A percentile compares a stretch with the other conserved stretches of the same genome.
These are phyloP conservation scores for Fragaria ananassa DNA, from an alignment of 306 rosid genomes.

Conservation along the genomic window DNA sequence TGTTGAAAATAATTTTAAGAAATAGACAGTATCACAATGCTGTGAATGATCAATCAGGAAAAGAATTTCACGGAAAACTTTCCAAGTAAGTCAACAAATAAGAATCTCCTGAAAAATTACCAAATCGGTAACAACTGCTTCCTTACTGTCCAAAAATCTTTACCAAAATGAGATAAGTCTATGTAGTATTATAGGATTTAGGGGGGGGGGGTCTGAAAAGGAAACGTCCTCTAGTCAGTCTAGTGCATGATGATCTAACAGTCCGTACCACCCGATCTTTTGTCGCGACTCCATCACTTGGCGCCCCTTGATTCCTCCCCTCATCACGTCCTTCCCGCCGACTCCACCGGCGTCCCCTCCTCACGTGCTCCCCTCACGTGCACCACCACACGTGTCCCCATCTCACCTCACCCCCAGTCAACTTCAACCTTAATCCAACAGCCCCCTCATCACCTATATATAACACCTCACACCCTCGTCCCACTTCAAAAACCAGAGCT, in stretches of 20 bases:
- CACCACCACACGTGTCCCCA: constrained; percentile 43
- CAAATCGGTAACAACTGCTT: not conserved
- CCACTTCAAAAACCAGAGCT: not conserved
- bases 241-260: too few species aligned
- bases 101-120: not conserved
- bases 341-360: constrained; percentile 31
- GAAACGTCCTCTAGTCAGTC: not conserved
- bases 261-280: not conserved
- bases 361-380: constrained; percentile 59
- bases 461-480: not conserved
- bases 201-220: not conserved
- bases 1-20: too few species aligned
- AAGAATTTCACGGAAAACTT: too few species aligned
- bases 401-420: constrained; percentile 11
- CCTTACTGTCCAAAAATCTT: not conserved
- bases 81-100: too few species aligned
- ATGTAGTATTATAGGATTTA: too few species aligned
- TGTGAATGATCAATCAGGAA: too few species aligned
- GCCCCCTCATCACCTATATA: not conserved
- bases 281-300: constrained; percentile 24
- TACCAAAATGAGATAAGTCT: not conserved
- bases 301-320: constrained; percentile 30
- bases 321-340: constrained; percentile 43
- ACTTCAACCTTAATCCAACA: constrained; percentile 30
- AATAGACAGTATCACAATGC: too few species aligned